Percentiles rank a stretch among this genome's conserved stretches.
Evolutionary conservation across 306 rosid genomes (phyloP).

Genomic region (Vachellia pachyceras): DNA sequence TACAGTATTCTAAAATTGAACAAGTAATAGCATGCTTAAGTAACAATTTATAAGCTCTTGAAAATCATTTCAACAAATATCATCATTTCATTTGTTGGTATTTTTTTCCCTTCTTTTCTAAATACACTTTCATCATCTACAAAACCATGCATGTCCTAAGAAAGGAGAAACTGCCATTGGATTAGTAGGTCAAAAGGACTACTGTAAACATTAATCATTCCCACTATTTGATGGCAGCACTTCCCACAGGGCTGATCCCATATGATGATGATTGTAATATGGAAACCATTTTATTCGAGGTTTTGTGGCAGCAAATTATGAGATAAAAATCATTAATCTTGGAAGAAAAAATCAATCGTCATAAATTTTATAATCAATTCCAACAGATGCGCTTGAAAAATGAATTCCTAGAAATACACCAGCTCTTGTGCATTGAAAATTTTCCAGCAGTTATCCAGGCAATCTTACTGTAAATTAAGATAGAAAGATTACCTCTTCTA

Average conservation of each 20-base stretch:
- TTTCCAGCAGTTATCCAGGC: neutral
- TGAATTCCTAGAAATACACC: constrained; percentile 16
- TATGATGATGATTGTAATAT: neutral
- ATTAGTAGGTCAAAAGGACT: neutral
- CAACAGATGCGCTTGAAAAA: constrained; percentile 27
- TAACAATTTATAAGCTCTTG: constrained; percentile 24
- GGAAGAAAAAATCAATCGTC: constrained; percentile 21
- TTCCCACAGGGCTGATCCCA: constrained; percentile 29
- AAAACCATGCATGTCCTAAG: constrained; percentile 11
- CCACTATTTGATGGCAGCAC: constrained; percentile 17
- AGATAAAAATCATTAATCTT: constrained; percentile 14
- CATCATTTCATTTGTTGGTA: neutral
- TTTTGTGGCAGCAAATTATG: neutral
- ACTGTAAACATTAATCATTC: constrained; percentile 12
- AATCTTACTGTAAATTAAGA: constrained; percentile 24
- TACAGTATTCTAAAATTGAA: constrained; percentile 11
- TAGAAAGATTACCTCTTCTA: constrained; percentile 55
- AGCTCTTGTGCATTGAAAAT: constrained; percentile 31
- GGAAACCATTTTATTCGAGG: neutral
- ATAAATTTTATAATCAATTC: constrained; percentile 40
- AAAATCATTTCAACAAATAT: constrained; percentile 25
- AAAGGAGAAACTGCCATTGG: neutral
- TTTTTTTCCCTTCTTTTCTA: too few species aligned
- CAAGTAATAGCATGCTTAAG: constrained; percentile 21
- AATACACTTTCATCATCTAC: neutral